phyloP scores from a whole-genome alignment of 306 rosid genomes.

The Medicago lupulina region DNA sequence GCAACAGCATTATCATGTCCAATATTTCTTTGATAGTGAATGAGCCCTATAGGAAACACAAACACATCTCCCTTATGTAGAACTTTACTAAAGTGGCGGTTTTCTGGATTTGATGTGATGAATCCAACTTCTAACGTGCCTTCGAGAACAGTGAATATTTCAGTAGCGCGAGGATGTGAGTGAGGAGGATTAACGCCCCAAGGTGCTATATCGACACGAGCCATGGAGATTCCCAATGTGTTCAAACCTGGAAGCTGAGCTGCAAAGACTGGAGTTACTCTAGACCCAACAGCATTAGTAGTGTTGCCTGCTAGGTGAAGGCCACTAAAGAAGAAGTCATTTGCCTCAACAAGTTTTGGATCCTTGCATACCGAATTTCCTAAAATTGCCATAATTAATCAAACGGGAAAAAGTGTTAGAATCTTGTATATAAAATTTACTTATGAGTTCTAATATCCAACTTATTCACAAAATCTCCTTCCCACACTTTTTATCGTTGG shows the following conservation, averaged over 20 bases:
- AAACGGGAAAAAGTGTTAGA: constrained; percentile 11
- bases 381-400: constrained; percentile 30
- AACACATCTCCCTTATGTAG: constrained; percentile 51
- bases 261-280: constrained; percentile 46
- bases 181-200: constrained; percentile 59
- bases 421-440: neutral
- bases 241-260: constrained; percentile 50
- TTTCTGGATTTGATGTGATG: constrained; percentile 52
- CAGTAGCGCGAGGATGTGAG: constrained; percentile 51
- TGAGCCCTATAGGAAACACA: constrained; percentile 51
- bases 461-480: no score
- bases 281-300: constrained; percentile 38
- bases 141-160: constrained; percentile 43
- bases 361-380: constrained; percentile 49
- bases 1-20: constrained; percentile 47
- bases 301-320: constrained; percentile 52
- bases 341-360: constrained; percentile 42
- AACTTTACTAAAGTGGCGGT: constrained; percentile 34
- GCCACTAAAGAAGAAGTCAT: constrained; percentile 46
- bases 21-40: constrained; percentile 49
- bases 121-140: constrained; percentile 53
- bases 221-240: constrained; percentile 43
- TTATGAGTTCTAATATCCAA: no score
- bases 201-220: constrained; percentile 47
- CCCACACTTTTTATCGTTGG: no score